Base-by-base conservation (phyloP, 768 basidiomycete species). In the Podaxis rugospora region DNA sequence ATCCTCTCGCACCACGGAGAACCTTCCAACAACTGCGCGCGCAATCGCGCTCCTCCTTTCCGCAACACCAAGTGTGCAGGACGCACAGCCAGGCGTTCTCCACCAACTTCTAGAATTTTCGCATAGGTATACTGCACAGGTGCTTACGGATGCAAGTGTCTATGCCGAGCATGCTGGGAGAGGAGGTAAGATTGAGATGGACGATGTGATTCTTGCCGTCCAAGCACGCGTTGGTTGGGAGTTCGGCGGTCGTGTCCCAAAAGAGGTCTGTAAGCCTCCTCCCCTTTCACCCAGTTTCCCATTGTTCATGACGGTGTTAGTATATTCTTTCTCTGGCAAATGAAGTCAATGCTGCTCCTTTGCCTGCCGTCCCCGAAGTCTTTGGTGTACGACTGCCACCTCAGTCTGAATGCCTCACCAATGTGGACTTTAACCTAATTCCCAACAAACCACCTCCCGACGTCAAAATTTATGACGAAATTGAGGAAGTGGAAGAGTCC, bases 151-250 rank as follows among this genome's bases (percentile, higher is more conserved):
- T 72, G 92, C 91, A 32, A 85, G 86, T 64, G 89, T 93, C 18
- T 94, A 94, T 69, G 88, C 92, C 14, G 93, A 94, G 66, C 92
- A 94, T 69, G 92, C 89, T 18, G 89, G 90, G 13, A 80, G 87
- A 47, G 71, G 84, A 2, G 89, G 88, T 61, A 92, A 89, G 75
- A 79, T 94, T 57, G 92, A 93, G 64, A 83, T 88, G 79, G 92
- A 94, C 64, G 92, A 94, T 72, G 77, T 91, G 51, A 81, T 84
- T 3, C 78, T 94, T 42, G 90, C 92, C 1, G 87, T 93, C 4
- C 92, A 94, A 71, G 91, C 92, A 5, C 86, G 92, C 59, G 93
- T 94, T 3, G 93, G 92, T 46, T 94, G 93, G 93, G 93, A 94
- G 72, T 90, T 93, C 70, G 92, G 92, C 23, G 92, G 93, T 5